Base-by-base conservation (phyloP, 768 basidiomycete genomes). In the Asterophora lycoperdoides region DNA sequence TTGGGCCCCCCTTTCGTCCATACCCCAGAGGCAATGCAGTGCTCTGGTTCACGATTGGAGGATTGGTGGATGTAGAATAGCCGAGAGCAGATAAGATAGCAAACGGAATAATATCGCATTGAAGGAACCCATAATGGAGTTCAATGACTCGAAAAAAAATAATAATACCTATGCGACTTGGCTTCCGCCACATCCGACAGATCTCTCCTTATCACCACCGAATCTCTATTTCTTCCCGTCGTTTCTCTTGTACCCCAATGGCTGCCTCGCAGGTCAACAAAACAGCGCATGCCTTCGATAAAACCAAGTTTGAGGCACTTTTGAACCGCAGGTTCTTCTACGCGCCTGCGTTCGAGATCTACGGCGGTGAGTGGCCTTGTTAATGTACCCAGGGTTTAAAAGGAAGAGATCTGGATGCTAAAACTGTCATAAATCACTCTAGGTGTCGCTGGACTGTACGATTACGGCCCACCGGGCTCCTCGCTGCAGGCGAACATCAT, bases 291-390 rank as follows among this genome's bases (percentile, higher is more conserved):
- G 64, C 83, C 2, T 99, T 99, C 63, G 90, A 94, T 67, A 95
- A 94, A 69, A 55, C 72, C 17, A 79, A 84, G 18, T 77, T 98
- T 28, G 96, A 98, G 60, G 84, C 84, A 18, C 69, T 95, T 40
- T 78, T 98, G 46, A 88, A 84, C 61, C 81, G 89, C 48, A 77
- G 96, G 41, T 99, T 99, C 76, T 99, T 98, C 76, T 98, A 89
- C 64, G 91, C 95, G 3, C 95, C 95, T 18, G 91, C 96, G 4
- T 99, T 98, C 60, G 96, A 98, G 69, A 97, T 99, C 72, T 98
- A 98, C 61, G 93, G 95, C 51, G 96, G 95, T 93, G 54, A 58
- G 83, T 74, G 42, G 33, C 44, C 32, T 41, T 49, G 26, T 40
- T 9, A 48, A 23, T 18, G 36, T 32, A 9, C 13, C 4, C 9